Evolutionary conservation across 2,329 filamentous ascomycete genomes (phyloP).

Genomic region (Colletotrichum abscissum): DNA sequence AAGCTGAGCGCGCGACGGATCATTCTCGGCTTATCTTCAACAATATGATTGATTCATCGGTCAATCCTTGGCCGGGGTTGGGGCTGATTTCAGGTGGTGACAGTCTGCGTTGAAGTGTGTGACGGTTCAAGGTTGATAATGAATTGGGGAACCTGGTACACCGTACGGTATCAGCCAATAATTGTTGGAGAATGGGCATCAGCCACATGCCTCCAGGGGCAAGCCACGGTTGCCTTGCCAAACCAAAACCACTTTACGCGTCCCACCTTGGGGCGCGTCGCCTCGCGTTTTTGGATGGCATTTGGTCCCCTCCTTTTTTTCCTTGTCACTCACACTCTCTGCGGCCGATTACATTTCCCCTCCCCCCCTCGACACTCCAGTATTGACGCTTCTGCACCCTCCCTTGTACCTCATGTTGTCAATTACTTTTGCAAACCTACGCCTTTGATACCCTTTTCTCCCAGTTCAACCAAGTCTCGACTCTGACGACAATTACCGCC

Average conservation of each 20-base stretch:
- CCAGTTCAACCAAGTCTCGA: neutral
- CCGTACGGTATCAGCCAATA: too few species aligned
- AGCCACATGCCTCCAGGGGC: neutral
- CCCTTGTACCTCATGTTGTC: conserved; percentile 3
- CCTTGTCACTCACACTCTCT: neutral
- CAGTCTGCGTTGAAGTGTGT: too few species aligned
- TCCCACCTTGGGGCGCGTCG: neutral
- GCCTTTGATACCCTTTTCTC: neutral
- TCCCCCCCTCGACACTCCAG: neutral
- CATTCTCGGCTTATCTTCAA: too few species aligned
- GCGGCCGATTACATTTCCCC: neutral
- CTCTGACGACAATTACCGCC: conserved; percentile 33
- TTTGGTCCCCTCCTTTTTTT: conserved; percentile 11
- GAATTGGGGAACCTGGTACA: too few species aligned
- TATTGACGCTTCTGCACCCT: neutral
- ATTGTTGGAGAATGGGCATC: too few species aligned
- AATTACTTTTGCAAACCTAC: neutral
- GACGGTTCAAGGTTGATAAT: too few species aligned
- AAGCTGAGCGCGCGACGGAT: too few species aligned
- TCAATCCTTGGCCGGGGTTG: too few species aligned
- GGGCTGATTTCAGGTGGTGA: too few species aligned
- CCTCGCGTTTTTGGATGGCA: conserved; percentile 5
- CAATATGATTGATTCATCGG: too few species aligned
- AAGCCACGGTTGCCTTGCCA: neutral
- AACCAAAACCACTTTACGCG: conserved; percentile 7